phyloP scores from a whole-genome alignment of 1,284 basidiomycete genomes.

The Microbotryum violaceum region DNA sequence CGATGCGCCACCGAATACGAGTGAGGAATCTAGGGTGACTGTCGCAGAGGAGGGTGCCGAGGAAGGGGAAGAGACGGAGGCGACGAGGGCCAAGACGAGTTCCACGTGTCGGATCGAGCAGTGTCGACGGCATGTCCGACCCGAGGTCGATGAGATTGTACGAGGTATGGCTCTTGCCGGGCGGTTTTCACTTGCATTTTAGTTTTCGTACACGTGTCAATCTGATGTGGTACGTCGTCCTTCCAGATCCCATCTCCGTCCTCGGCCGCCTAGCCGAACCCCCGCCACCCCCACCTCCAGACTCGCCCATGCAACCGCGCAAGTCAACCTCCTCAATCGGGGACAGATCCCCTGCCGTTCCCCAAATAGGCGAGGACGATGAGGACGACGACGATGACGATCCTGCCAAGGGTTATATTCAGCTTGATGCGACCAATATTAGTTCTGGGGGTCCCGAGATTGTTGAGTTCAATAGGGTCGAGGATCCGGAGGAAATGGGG shows the following conservation, averaged over 20 bases:
- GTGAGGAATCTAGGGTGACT: too few species aligned
- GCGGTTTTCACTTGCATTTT: background rate
- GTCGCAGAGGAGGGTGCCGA: background rate
- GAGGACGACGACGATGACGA: constrained; percentile 6
- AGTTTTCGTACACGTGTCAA: too few species aligned
- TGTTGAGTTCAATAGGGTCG: constrained; percentile 19
- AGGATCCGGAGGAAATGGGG: constrained; percentile 17
- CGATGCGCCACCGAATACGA: too few species aligned
- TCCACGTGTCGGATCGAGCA: constrained; percentile 35
- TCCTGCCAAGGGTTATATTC: constrained; percentile 22
- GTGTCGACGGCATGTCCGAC: constrained; percentile 50
- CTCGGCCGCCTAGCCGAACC: constrained; percentile 19
- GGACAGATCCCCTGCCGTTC: constrained; percentile 44
- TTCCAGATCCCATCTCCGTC: constrained; percentile 26
- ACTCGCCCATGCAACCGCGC: background rate
- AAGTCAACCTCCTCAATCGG: constrained; percentile 52
- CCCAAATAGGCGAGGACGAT: background rate
- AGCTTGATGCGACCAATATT: constrained; percentile 17
- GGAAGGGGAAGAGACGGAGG: background rate
- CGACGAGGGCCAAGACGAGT: background rate
- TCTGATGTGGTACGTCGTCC: background rate
- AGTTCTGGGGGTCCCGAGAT: constrained; percentile 10
- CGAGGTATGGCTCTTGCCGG: constrained; percentile 49
- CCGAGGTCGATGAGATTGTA: constrained; percentile 63
- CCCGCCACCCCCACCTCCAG: constrained; percentile 1